phyloP scores from a whole-genome alignment of 1,139 yeast genomes.

The Geotrichum citri-aurantii region DNA sequence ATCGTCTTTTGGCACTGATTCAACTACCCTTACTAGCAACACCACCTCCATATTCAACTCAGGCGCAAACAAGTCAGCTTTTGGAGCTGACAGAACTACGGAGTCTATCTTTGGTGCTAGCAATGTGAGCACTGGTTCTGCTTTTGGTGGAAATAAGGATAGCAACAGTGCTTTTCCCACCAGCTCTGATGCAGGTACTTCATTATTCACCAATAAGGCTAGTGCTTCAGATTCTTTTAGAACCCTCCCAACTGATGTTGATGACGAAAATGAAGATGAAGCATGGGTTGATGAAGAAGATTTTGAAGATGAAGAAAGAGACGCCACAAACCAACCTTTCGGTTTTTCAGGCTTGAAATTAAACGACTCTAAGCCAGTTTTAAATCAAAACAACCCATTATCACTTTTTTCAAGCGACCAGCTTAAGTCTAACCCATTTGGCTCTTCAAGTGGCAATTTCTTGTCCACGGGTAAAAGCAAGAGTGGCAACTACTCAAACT shows the following conservation, averaged over 20 bases:
- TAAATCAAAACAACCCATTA: background rate
- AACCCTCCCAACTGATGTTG: background rate
- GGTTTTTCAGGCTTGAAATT: background rate
- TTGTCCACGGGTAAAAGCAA: background rate
- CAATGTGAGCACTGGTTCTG: background rate
- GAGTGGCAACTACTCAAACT: background rate
- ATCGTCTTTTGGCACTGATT: background rate
- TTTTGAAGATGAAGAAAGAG: background rate
- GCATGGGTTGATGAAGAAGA: constrained; percentile 2
- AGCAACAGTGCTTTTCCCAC: background rate
- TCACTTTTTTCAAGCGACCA: background rate
- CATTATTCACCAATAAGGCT: background rate
- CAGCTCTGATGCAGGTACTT: background rate
- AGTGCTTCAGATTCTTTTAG: background rate
- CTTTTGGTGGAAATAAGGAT: background rate
- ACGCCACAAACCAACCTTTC: background rate
- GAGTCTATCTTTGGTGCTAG: constrained; percentile 18
- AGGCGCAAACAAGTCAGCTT: constrained; percentile 10
- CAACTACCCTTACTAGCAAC: background rate
- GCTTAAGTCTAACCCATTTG: background rate
- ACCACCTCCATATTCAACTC: background rate
- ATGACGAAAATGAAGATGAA: background rate
- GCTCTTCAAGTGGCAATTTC: background rate
- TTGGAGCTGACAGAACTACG: constrained; percentile 3
- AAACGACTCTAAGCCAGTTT: background rate